These are phyloP conservation scores for Backusella psychrophila DNA, from an alignment of 192 early-diverging fungal species.

Conservation along the genomic window DNA sequence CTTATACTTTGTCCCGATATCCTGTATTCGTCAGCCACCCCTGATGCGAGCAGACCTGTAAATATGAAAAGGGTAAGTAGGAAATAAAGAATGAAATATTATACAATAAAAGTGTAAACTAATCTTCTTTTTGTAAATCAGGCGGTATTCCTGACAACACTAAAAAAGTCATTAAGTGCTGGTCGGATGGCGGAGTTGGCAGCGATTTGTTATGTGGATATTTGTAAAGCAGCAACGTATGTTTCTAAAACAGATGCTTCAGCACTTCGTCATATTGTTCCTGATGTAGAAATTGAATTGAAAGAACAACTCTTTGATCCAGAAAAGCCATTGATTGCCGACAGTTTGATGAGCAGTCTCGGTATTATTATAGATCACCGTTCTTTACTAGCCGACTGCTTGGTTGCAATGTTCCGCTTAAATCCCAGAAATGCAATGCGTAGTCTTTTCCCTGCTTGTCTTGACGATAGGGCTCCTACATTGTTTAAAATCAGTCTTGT, in stretches of 20 bases:
- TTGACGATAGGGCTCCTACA: constrained; percentile 66
- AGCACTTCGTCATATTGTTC: constrained; percentile 60
- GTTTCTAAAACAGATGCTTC: constrained; percentile 60
- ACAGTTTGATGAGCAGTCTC: constrained; percentile 23
- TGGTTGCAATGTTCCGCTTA: constrained; percentile 76
- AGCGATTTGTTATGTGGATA: constrained; percentile 69
- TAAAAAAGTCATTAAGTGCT: constrained; percentile 52
- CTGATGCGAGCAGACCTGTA: constrained; percentile 20
- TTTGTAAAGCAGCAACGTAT: constrained; percentile 72
- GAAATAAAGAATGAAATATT: background rate
- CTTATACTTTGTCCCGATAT: constrained; percentile 87
- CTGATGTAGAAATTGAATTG: constrained; percentile 76
- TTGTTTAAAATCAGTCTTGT: constrained; percentile 81
- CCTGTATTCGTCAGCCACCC: constrained; percentile 48
- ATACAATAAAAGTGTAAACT: background rate
- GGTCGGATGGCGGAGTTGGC: constrained; percentile 64
- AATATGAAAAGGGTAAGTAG: constrained; percentile 34
- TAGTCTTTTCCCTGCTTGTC: constrained; percentile 66
- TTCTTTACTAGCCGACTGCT: constrained; percentile 64
- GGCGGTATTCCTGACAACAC: constrained; percentile 49
- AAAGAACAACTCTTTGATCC: constrained; percentile 71
- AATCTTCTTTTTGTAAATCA: constrained; percentile 20
- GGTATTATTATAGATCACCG: constrained; percentile 75
- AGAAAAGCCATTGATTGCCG: constrained; percentile 40
- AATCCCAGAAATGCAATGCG: constrained; percentile 74